Percentiles rank a stretch among this genome's conserved stretches.
Evolutionary conservation across 2,329 filamentous ascomycete genomes (phyloP).

Genomic region (Xylariomycetidae sp.): DNA sequence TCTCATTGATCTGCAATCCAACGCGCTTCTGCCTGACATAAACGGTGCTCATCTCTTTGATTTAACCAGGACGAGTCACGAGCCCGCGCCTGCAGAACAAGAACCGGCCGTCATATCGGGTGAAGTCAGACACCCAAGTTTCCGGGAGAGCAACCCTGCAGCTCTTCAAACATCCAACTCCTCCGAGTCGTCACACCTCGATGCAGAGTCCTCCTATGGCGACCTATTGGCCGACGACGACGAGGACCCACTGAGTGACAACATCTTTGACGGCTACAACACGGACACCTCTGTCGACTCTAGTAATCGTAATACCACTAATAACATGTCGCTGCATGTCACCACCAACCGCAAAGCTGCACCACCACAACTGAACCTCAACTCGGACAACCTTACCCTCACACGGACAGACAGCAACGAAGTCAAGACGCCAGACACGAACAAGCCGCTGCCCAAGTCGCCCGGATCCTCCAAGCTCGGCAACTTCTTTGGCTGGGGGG

Average conservation of each 20-base stretch:
- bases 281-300: constrained; percentile 28
- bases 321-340: constrained; percentile 42
- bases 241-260: constrained; percentile 28
- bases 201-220: constrained; percentile 36
- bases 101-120: constrained; percentile 18
- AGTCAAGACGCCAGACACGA: constrained; percentile 35
- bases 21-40: constrained; percentile 7
- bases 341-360: constrained; percentile 42
- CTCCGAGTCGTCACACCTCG: constrained; percentile 37
- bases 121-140: constrained; percentile 21
- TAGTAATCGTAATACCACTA: constrained; percentile 32
- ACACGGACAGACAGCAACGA: constrained; percentile 21
- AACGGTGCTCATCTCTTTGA: constrained; percentile 14
- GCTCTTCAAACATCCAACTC: constrained; percentile 36
- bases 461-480: constrained; percentile 45
- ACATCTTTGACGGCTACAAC: constrained; percentile 27
- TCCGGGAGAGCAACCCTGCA: constrained; percentile 34
- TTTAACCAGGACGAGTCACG: constrained; percentile 22
- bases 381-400: constrained; percentile 30
- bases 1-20: constrained; percentile 25
- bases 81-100: constrained; percentile 14
- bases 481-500: constrained; percentile 51
- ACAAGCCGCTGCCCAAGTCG: constrained; percentile 51
- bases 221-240: constrained; percentile 31
- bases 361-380: constrained; percentile 48